These are phyloP conservation scores for Ceratobasidium sp. DNA, from an alignment of 1,284 basidiomycete species.

Conservation along the genomic window DNA sequence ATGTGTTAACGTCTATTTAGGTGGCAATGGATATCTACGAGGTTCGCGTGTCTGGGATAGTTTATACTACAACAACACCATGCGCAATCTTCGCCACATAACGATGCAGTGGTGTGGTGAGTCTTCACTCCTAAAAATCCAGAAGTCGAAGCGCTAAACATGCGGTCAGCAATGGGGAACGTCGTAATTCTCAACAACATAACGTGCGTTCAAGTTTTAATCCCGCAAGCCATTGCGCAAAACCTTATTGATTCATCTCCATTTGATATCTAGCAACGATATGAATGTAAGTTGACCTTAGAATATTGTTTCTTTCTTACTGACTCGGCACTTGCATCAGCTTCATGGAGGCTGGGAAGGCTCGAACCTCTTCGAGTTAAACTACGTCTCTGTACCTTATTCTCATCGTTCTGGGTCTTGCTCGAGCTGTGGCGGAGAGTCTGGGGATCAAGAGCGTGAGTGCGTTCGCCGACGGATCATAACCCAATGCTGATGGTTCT, in stretches of 20 bases:
- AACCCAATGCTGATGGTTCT: not conserved
- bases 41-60: slow-evolving; percentile 46
- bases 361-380: slow-evolving; percentile 43
- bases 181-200: slow-evolving; percentile 45
- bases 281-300: slow-evolving; percentile 28
- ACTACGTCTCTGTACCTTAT: slow-evolving; percentile 43
- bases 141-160: not conserved
- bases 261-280: slow-evolving; percentile 25
- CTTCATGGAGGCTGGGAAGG: slow-evolving; percentile 47
- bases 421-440: slow-evolving; percentile 33
- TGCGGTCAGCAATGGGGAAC: slow-evolving; percentile 47
- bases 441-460: slow-evolving; percentile 42
- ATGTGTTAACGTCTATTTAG: too few relatives aligned
- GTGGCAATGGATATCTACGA: slow-evolving; percentile 46
- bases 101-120: slow-evolving; percentile 46
- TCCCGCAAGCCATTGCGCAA: too few relatives aligned
- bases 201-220: slow-evolving; percentile 18
- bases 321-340: not conserved
- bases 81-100: slow-evolving; percentile 41
- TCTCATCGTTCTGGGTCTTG: slow-evolving; percentile 42
- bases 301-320: not conserved
- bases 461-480: too few relatives aligned
- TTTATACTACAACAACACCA: slow-evolving; percentile 44
- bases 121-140: not conserved
- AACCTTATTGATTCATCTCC: too few relatives aligned